Conservation (phyloP, 768 basidiomycete genomes). For the Auriscalpium microsporum region DNA sequence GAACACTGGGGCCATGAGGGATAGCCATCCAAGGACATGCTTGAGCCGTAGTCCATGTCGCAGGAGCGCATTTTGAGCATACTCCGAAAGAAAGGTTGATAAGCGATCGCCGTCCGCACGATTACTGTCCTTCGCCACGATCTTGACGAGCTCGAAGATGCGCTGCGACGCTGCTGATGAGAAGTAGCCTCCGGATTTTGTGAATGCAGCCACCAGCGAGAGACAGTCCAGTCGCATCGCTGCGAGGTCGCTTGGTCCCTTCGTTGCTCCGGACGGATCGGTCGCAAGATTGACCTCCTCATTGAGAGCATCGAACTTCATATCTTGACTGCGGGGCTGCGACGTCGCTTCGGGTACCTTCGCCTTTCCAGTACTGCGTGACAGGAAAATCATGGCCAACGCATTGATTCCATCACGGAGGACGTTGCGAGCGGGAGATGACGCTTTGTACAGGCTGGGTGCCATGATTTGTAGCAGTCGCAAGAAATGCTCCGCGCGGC, state of each 20-base stretch:
- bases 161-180: slow-evolving; percentile 33
- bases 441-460: slow-evolving; percentile 50
- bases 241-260: slow-evolving; percentile 42
- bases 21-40: slow-evolving; percentile 42
- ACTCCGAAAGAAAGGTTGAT: slow-evolving; percentile 46
- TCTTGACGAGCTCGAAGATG: slow-evolving; percentile 46
- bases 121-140: slow-evolving; percentile 46
- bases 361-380: slow-evolving; percentile 34
- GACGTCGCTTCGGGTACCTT: slow-evolving; percentile 31
- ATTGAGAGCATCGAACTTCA: slow-evolving; percentile 12
- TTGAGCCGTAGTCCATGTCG: slow-evolving; percentile 36
- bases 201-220: slow-evolving; percentile 40
- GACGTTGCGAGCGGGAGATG: slow-evolving; percentile 42
- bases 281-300: slow-evolving; percentile 19
- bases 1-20: slow-evolving; percentile 48
- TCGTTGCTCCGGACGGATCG: slow-evolving; percentile 35
- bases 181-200: slow-evolving; percentile 39
- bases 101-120: slow-evolving; percentile 31
- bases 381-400: slow-evolving; percentile 44
- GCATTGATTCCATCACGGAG: slow-evolving; percentile 65
- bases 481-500: slow-evolving; percentile 65
- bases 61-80: slow-evolving; percentile 40
- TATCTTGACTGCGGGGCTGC: slow-evolving; percentile 22
- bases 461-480: slow-evolving; percentile 48
- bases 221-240: slow-evolving; percentile 63